Base-by-base conservation (phyloP, 768 basidiomycete genomes). In the Chlorophyllum brunneum region DNA sequence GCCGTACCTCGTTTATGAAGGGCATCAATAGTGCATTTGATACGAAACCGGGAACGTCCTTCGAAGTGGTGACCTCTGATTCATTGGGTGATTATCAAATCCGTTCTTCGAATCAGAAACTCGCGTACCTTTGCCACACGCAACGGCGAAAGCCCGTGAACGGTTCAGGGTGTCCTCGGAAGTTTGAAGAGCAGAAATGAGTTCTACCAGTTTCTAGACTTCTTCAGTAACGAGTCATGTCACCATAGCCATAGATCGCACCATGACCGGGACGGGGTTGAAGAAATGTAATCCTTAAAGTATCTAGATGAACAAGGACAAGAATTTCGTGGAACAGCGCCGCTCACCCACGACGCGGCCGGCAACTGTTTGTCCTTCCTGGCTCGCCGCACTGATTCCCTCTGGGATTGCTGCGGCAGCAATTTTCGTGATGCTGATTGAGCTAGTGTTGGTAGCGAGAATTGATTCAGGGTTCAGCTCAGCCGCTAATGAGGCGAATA, bases 201-300 rank as follows among this genome's bases (percentile, higher is more conserved):
- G 72, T 65, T 98, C 95, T n/a, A 97, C 93, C 5, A 97, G 73
- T 86, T 88, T 90, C 92, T 89, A 57, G 26, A 47, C 45, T n/a
- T 22, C 4, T 7, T 31, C 22, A 40, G 24, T 31, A 49, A 26
- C 18, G 31, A 30, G 42, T n/a, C 30, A 3, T 29, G 6, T 9
- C 15, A 40, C 18, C 10, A 31, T 37, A 5, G 15, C 27, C 20
- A 37, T 30, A 15, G 10, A 41, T 58, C 80, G 45, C 63, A 91
- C 90, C 94, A 97, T 97, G 27, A 95, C 89, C 2, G 95, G 95
- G 3, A 97, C 95, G 3, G 95, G 95, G 62, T 98, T 95, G 74
- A 97, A 95, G 75, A 94, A 97, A 65, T 95, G 93, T 36, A 95
- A 72, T 10, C 86, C 91, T 92, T 37, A 51, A 33, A 34, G 42